A percentile compares a stretch with the other conserved stretches of the same genome.
Conservation (phyloP, 2,329 filamentous ascomycete genomes). For the Colletotrichum spaethianum region DNA sequence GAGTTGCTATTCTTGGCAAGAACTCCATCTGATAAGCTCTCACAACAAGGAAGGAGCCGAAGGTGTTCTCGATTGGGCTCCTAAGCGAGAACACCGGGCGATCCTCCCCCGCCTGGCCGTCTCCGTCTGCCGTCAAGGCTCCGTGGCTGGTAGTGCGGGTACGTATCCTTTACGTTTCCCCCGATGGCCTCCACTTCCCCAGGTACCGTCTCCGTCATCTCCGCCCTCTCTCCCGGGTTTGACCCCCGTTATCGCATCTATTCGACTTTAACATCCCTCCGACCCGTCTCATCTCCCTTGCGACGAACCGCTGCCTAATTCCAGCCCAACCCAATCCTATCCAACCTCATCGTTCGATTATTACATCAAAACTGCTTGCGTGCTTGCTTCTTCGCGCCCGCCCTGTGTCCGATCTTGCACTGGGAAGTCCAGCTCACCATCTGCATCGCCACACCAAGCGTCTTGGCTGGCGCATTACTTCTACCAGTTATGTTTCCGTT, state of each 20-base stretch:
- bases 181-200: neutral
- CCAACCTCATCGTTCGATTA: neutral
- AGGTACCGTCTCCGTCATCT: neutral
- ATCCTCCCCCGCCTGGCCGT: neutral
- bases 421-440: neutral
- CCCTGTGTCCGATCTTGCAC: neutral
- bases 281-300: neutral
- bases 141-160: neutral
- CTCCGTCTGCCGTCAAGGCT: neutral
- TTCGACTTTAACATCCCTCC: neutral
- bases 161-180: neutral
- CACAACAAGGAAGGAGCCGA: neutral
- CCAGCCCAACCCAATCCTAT: neutral
- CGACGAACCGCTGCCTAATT: neutral
- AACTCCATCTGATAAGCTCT: slow-evolving; percentile 23
- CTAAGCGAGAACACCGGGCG: slow-evolving; percentile 8
- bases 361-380: neutral
- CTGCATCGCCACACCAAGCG: slow-evolving; percentile 38
- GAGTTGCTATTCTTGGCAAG: slow-evolving; percentile 17
- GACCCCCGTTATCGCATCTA: too few species aligned
- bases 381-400: neutral
- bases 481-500: slow-evolving; percentile 25
- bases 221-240: neutral
- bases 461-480: slow-evolving; percentile 22
- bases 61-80: neutral